Percentiles rank a stretch among this genome's conserved stretches.
Evolutionary conservation across 192 early-diverging fungal genomes (phyloP).

Genomic region (Backusella liffmaniae): DNA sequence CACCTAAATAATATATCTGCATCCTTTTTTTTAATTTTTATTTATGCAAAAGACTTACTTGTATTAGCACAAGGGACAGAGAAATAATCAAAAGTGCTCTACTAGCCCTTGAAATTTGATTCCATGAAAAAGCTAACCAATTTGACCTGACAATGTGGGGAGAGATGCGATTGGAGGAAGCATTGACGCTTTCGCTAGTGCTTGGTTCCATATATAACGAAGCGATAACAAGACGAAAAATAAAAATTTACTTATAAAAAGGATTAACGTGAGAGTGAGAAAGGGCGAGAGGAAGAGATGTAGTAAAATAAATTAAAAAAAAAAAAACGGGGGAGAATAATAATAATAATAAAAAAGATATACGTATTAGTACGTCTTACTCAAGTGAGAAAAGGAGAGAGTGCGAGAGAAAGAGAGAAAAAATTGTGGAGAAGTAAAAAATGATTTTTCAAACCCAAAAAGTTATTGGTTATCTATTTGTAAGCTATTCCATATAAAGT

Average conservation of each 20-base stretch:
- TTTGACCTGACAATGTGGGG: conserved; percentile 6
- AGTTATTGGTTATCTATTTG: background rate
- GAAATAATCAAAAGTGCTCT: background rate
- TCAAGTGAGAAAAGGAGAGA: background rate
- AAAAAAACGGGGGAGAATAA: background rate
- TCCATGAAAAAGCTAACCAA: conserved; percentile 5
- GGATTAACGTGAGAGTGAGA: background rate
- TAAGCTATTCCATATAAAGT: background rate
- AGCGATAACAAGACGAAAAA: background rate
- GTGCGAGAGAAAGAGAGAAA: background rate
- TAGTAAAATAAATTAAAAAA: background rate
- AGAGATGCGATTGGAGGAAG: background rate
- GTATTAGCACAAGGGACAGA: background rate
- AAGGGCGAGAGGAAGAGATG: background rate
- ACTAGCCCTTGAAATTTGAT: conserved; percentile 7
- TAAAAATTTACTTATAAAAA: background rate
- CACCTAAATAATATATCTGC: conserved; percentile 5
- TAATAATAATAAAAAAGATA: background rate
- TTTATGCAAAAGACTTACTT: conserved; percentile 16
- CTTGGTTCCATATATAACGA: conserved; percentile 6
- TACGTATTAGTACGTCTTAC: background rate
- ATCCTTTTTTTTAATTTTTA: background rate
- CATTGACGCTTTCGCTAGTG: background rate
- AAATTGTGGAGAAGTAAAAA: background rate
- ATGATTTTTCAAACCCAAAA: background rate